Conservation (phyloP, 208 protist species). For the Leishmania amazonensis region DNA sequence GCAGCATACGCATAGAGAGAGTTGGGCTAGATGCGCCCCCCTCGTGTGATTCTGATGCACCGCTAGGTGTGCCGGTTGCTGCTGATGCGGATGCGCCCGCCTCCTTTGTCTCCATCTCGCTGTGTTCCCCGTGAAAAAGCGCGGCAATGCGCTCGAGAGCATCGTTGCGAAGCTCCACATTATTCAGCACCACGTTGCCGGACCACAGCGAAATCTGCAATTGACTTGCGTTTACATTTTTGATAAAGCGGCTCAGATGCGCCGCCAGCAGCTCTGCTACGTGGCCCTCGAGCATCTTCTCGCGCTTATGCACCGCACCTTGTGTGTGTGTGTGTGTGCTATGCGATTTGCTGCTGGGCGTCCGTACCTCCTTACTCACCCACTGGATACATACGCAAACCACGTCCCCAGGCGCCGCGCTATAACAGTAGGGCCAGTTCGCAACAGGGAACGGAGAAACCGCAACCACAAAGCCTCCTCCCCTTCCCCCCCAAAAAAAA, state of each 20-base stretch:
- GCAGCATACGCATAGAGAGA: conserved; percentile 47
- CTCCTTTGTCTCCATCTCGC: neutral
- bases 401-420: neutral
- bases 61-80: neutral
- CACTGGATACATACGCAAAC: neutral
- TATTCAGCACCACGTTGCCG: conserved; percentile 66
- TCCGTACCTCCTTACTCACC: neutral
- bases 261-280: conserved; percentile 63
- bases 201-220: conserved; percentile 83
- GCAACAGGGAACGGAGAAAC: neutral
- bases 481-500: too few relatives aligned
- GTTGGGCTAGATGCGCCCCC: neutral
- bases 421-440: neutral
- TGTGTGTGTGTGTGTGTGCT: neutral
- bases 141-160: conserved; percentile 62
- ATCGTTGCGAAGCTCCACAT: conserved; percentile 69
- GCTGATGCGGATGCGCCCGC: neutral
- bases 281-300: conserved; percentile 77
- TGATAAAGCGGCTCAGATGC: conserved; percentile 73
- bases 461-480: neutral
- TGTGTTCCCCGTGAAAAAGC: conserved; percentile 21
- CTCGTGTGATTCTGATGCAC: neutral
- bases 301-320: neutral
- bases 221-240: conserved; percentile 74
- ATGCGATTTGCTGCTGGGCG: neutral